Base-by-base conservation (phyloP, 768 basidiomycete genomes). In the Termitomyces sp. region DNA sequence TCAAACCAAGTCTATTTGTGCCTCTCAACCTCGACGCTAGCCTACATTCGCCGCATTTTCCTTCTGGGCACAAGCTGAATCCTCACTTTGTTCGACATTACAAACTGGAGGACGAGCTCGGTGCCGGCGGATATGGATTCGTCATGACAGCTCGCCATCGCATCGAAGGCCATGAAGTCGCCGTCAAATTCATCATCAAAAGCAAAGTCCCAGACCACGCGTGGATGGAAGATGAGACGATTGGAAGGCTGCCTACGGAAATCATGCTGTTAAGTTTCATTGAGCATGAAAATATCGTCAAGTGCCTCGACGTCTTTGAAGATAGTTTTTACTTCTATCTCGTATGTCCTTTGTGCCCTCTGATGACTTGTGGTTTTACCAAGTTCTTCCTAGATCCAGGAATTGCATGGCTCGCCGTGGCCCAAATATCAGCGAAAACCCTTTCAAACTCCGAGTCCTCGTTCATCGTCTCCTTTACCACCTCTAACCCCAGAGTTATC, bases 161-260 rank as follows among this genome's bases (percentile, higher is more conserved):
- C 14, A 64, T 62, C 32, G 77, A 81, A 47, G 77, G 78, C 0
- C 70, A 75, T 57, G 90, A 94, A 68, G 94, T 94, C 54, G 94
- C 94, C 0, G 90, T 97, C 71, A 98, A 98, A 73, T 97, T 98
- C 70, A 94, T 98, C 67, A 83, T 90, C 75, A 94, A 92, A 71
- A 80, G 86, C 77, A 80, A 82, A 65, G 77, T 87, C 28, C 80
- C 80, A 18, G 76, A 78, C 32, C 70, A 78, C 59, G 80, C 80
- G 35, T 84, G 85, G 86, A 83, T 82, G 73, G 72, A 85, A 53
- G 84, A 91, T 68, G 77, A 84, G 51, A 68, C 72, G 22, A 70
- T 81, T 53, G 84, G 88, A 26, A 78, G 76, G 56, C 72, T 96
- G 28, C 95, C 95, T 6, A 83, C 86, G 33, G 95, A 98, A 73